These are phyloP conservation scores for Sporothrix luriei DNA, from an alignment of 2,329 filamentous ascomycete genomes.

Conservation along the genomic window DNA sequence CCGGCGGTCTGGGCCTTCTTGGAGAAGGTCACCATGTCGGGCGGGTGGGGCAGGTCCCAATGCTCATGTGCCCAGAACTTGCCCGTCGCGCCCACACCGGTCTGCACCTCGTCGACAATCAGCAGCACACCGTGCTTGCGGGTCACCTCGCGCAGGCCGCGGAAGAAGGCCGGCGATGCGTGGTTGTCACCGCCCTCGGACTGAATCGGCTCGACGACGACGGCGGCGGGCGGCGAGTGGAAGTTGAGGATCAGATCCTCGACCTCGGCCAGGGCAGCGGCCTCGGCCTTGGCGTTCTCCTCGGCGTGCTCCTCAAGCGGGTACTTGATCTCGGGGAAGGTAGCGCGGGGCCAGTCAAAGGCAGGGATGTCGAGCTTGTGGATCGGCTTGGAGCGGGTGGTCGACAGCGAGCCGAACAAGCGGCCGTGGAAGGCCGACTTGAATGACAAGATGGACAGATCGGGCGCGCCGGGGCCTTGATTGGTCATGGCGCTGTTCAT, in stretches of 20 bases:
- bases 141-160: constrained; percentile 76
- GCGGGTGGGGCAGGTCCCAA: constrained; percentile 78
- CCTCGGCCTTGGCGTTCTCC: constrained; percentile 81
- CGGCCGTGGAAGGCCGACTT: constrained; percentile 87
- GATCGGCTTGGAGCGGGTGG: constrained; percentile 88
- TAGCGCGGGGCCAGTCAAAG: constrained; percentile 91
- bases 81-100: constrained; percentile 86
- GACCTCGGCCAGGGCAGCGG: constrained; percentile 78
- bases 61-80: constrained; percentile 98
- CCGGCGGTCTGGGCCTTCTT: constrained; percentile 95
- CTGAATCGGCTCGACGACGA: constrained; percentile 88
- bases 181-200: constrained; percentile 96
- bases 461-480: constrained; percentile 71
- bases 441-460: constrained; percentile 85
- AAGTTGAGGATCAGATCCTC: constrained; percentile 79
- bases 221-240: constrained; percentile 77
- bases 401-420: constrained; percentile 83
- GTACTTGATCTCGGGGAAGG: constrained; percentile 84
- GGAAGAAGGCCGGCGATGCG: constrained; percentile 85
- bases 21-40: constrained; percentile 92
- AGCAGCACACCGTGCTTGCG: constrained; percentile 75
- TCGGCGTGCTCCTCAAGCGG: constrained; percentile 76
- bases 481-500: constrained; percentile 77
- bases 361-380: constrained; percentile 94
- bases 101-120: constrained; percentile 94